phyloP scores from a whole-genome alignment of 306 rosid genomes.

The Trifolium dubium region DNA sequence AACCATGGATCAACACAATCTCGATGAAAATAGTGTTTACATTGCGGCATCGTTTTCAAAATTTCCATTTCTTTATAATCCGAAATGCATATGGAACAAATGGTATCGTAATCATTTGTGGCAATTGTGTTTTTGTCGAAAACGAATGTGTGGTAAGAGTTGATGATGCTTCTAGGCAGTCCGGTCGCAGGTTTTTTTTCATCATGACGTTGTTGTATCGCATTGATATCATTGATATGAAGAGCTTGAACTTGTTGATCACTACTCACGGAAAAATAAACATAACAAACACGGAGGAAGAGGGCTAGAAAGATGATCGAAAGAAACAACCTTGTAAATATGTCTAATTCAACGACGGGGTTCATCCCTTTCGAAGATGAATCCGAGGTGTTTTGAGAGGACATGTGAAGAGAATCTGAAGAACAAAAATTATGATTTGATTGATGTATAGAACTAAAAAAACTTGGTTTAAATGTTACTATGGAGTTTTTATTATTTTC shows the following conservation, averaged over 20 bases:
- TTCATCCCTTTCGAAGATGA: background rate
- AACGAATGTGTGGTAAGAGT: slow-evolving; percentile 65
- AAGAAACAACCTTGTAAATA: slow-evolving; percentile 52
- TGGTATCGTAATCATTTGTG: slow-evolving; percentile 18
- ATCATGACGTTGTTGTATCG: background rate
- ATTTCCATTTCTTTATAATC: slow-evolving; percentile 71
- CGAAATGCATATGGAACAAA: slow-evolving; percentile 73
- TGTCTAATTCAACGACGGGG: slow-evolving; percentile 37
- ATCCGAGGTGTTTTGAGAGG: slow-evolving; percentile 27
- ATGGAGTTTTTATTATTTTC: slow-evolving; percentile 35
- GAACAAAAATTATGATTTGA: background rate
- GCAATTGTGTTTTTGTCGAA: slow-evolving; percentile 35
- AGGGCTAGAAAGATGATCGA: slow-evolving; percentile 60
- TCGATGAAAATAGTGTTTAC: slow-evolving; percentile 71
- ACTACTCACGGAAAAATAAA: slow-evolving; percentile 45
- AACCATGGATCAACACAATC: slow-evolving; percentile 77
- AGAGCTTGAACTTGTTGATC: background rate
- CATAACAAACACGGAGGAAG: slow-evolving; percentile 62
- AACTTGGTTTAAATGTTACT: slow-evolving; percentile 28
- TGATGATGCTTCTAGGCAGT: slow-evolving; percentile 54
- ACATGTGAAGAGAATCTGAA: slow-evolving; percentile 13
- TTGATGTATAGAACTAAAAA: background rate
- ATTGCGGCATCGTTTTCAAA: slow-evolving; percentile 74
- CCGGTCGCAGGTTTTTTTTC: slow-evolving; percentile 47
- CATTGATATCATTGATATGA: too few species aligned